These are phyloP conservation scores for Trichoderma sp. DNA, from an alignment of 2,329 filamentous ascomycete genomes.

Conservation along the genomic window DNA sequence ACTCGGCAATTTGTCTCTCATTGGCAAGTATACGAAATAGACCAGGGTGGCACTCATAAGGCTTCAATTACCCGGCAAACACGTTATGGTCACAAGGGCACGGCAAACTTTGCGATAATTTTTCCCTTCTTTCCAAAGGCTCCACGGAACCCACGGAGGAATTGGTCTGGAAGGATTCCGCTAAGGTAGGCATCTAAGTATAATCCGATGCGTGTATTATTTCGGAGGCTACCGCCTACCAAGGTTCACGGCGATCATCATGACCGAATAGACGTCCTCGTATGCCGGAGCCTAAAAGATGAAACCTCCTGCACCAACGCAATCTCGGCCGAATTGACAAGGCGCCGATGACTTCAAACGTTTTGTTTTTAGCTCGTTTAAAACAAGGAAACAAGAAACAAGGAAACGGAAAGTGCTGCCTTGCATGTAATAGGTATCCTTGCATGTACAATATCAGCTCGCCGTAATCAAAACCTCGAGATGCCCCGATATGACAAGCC, in stretches of 20 bases:
- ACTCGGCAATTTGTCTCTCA: neutral
- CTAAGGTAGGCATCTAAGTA: neutral
- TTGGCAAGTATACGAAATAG: neutral
- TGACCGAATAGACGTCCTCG: neutral
- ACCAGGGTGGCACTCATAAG: neutral
- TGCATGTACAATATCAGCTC: neutral
- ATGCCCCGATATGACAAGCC: neutral
- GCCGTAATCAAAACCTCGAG: neutral
- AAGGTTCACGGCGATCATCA: neutral
- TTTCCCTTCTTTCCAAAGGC: neutral
- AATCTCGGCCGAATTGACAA: neutral
- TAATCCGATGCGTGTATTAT: neutral
- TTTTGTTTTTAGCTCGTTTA: neutral
- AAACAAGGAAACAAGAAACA: neutral
- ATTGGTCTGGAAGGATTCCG: neutral
- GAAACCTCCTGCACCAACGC: neutral
- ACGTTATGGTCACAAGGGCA: neutral
- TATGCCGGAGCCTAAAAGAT: neutral
- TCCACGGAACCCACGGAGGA: neutral
- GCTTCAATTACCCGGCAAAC: neutral
- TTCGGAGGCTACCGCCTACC: neutral
- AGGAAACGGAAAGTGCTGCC: neutral
- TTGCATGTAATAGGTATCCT: no score
- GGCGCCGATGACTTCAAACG: neutral
- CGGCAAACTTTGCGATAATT: neutral